A percentile compares a stretch with the other conserved stretches of the same genome.
These are phyloP conservation scores for Phaseolus lunatus DNA, from an alignment of 306 rosid genomes.

Conservation along the genomic window DNA sequence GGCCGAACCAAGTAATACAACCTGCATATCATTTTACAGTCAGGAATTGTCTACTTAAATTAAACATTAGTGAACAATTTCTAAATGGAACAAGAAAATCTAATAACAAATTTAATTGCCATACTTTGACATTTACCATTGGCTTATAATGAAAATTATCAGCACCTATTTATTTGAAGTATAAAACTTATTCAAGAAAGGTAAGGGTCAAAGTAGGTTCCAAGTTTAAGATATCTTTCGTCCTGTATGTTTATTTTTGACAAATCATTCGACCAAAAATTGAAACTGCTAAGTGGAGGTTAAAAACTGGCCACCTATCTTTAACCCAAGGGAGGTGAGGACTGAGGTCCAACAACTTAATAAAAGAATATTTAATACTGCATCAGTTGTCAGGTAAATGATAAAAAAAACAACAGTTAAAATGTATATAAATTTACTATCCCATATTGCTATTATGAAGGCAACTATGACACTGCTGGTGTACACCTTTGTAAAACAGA, in stretches of 20 bases:
- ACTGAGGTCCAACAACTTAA: slow-evolving; percentile 17
- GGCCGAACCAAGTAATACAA: slow-evolving; percentile 97
- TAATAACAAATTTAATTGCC: slow-evolving; percentile 24
- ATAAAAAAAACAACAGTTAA: background rate
- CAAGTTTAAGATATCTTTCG: slow-evolving; percentile 22
- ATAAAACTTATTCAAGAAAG: slow-evolving; percentile 16
- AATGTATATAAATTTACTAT: background rate
- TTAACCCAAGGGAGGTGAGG: slow-evolving; percentile 16
- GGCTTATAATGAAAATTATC: slow-evolving; percentile 39
- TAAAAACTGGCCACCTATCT: slow-evolving; percentile 23
- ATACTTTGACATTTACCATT: slow-evolving; percentile 16
- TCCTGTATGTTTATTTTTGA: slow-evolving; percentile 3
- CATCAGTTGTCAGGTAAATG: slow-evolving; percentile 28
- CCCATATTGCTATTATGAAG: slow-evolving; percentile 27
- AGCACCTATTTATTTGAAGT: slow-evolving; percentile 29
- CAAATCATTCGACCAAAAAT: slow-evolving; percentile 18
- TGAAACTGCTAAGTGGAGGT: slow-evolving; percentile 18
- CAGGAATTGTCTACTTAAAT: slow-evolving; percentile 22
- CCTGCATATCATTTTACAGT: slow-evolving; percentile 60
- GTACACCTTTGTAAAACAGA: slow-evolving; percentile 24
- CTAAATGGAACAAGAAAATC: slow-evolving; percentile 23
- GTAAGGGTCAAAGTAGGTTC: slow-evolving; percentile 12
- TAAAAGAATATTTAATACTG: slow-evolving; percentile 5
- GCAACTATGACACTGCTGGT: slow-evolving; percentile 5
- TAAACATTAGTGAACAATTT: slow-evolving; percentile 29